Conservation (phyloP, 345 rosid genomes). For the Salix dunnii region DNA sequence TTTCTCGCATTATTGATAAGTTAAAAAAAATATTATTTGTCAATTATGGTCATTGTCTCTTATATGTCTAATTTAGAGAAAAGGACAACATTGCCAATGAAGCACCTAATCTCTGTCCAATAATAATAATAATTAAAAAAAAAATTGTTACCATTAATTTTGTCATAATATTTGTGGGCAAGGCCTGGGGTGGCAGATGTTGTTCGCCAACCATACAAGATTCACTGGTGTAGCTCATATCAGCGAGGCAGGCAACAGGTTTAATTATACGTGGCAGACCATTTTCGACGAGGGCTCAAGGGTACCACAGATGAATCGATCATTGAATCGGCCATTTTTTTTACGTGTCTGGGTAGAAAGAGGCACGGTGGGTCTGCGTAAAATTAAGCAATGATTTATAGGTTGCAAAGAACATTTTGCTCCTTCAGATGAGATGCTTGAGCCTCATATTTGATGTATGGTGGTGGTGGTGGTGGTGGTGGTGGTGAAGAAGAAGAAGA, state of each 20-base stretch:
- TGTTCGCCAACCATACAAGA: conserved; percentile 18
- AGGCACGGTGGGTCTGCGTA: conserved; percentile 28
- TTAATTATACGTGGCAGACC: conserved; percentile 13
- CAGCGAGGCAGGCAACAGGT: not conserved
- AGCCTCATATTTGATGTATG: not conserved
- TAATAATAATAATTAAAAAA: not conserved
- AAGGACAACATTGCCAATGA: not conserved
- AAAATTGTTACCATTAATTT: not conserved
- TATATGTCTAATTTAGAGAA: not conserved
- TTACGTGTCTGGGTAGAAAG: conserved; percentile 25
- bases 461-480: too few relatives aligned
- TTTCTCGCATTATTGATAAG: not conserved
- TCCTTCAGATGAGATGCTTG: not conserved
- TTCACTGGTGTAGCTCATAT: not conserved
- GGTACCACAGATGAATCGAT: conserved; percentile 23
- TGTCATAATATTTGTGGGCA: not conserved
- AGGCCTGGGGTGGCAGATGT: not conserved
- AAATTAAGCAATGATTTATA: not conserved
- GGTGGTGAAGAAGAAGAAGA: too few relatives aligned
- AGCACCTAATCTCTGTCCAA: not conserved
- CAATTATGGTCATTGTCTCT: not conserved
- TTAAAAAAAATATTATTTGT: not conserved
- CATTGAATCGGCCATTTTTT: conserved; percentile 23
- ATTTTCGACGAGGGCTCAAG: conserved; percentile 21
- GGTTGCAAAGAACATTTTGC: not conserved